Percentiles rank a stretch among this genome's conserved stretches.
These are phyloP conservation scores for Aquilaria agallochum DNA, from an alignment of 441 rosid species.

Conservation along the genomic window DNA sequence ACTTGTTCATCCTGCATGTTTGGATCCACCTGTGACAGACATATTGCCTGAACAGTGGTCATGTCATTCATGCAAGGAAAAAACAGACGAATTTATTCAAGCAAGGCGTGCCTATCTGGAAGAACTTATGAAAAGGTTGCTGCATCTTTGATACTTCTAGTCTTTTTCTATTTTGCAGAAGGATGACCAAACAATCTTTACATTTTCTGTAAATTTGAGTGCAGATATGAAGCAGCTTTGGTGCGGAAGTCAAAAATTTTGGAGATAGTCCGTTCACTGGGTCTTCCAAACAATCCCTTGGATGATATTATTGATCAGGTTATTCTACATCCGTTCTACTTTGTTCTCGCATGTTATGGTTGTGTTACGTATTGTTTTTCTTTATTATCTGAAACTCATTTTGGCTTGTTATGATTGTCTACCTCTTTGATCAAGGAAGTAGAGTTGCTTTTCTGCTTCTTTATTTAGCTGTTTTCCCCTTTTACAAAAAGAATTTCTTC, in stretches of 20 bases:
- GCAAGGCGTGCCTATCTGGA: slow-evolving; percentile 61
- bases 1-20: slow-evolving; percentile 83
- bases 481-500: too few species aligned
- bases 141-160: slow-evolving; percentile 10
- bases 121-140: slow-evolving; percentile 75
- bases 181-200: background rate
- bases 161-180: slow-evolving; percentile 4
- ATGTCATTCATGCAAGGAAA: slow-evolving; percentile 94
- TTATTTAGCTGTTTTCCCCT: too few species aligned
- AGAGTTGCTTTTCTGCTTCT: too few species aligned
- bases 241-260: slow-evolving; percentile 86
- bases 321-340: slow-evolving; percentile 13
- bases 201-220: slow-evolving; percentile 19
- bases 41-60: slow-evolving; percentile 77
- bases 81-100: slow-evolving; percentile 90
- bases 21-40: slow-evolving; percentile 80
- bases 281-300: slow-evolving; percentile 98
- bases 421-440: too few species aligned
- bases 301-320: slow-evolving; percentile 98
- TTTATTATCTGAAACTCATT: slow-evolving; percentile 6
- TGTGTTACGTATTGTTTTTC: background rate
- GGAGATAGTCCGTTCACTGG: slow-evolving; percentile 83
- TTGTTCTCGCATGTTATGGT: slow-evolving; percentile 2
- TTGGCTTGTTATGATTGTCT: background rate
- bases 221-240: slow-evolving; percentile 86